Evolutionary conservation across 164 flowering plant species (phyloP), one percentile per base, ranked within the genome.

Genomic region (Brasenia schreberi): DNA sequence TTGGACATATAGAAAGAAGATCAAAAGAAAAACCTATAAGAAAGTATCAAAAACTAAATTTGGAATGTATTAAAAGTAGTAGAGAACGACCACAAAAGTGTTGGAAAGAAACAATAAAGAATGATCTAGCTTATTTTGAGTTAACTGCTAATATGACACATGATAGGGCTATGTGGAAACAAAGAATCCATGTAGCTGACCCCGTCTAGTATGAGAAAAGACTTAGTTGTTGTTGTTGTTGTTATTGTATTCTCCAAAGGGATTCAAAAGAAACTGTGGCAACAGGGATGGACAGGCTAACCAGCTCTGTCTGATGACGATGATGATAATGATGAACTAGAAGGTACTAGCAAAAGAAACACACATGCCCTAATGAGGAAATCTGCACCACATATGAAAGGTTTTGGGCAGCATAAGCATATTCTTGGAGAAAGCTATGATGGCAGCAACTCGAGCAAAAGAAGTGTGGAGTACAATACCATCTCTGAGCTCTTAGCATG

Each of bases 181-280:
- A n/a, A n/a, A n/a, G n/a, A n/a, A n/a, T n/a, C n/a, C n/a, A n/a
- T n/a, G n/a, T n/a, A n/a, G n/a, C n/a, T n/a, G n/a, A n/a, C n/a
- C n/a, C n/a, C n/a, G n/a, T n/a, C n/a, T n/a, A n/a, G n/a, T n/a
- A n/a, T n/a, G n/a, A n/a, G n/a, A n/a, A n/a, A n/a, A n/a, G n/a
- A n/a, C n/a, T n/a, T n/a, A n/a, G n/a, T n/a, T n/a, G n/a, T n/a
- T n/a, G n/a, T n/a, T n/a, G n/a, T n/a, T n/a, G n/a, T n/a, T n/a
- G n/a, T n/a, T n/a, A n/a, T n/a, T n/a, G n/a, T n/a, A n/a, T 78
- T 83, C 87, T 33, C 93, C 95, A 14, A 89, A 85, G 76, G 98
- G 98, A 67, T 78, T 92, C 66, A 92, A 88, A 79, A 86, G 95
- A 81, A 65, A 83, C 77, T 73, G 60, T 69, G 33, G 63, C 63